Evolutionary conservation across 305 asterid species (phyloP), one percentile per base, ranked within the genome.

Genomic region (Nicotiana rustica): DNA sequence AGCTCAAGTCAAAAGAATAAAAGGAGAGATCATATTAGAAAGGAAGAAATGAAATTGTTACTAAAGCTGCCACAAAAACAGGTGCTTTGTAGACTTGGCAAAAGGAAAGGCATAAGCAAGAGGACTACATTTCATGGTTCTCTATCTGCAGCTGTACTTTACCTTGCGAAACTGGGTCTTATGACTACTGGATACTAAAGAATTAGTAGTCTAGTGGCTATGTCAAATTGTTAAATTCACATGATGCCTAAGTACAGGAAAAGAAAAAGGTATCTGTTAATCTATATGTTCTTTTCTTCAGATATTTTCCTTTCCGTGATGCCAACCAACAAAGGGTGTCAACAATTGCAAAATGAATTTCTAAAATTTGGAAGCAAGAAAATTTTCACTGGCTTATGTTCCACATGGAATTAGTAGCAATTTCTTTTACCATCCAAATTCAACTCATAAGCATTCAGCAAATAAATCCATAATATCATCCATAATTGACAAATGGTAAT

Each of bases 1-100:
- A 76, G 80, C 6, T 76, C 80, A 29, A 75, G 17, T 52, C 41
- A 15, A 75, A 75, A 3, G 10, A 76, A 76, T 29, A 76, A 76
- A 55, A 29, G 8, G 56, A 29, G 9, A 73, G 5, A 25, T 73
- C 44, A 73, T 18, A 73, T 25, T 49, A 25, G 29, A 21, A 49
- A 73, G 41, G 29, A 73, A 49, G 3, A 3, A 49, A 73, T 3
- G 17, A 49, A 73, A 21, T 13, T 44, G 9, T 25, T 49, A 5
- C 79, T 21, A 71, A 21, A 47, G 62, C 79, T 4, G 9, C 21
- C 29, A 49, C 78, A 49, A 73, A 49, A 35, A 73, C 12, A 25
- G 31, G 44, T 38, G 29, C 3, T 12, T 7, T 49, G 14, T 73
- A 49, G 25, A 73, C 64, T 73, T 21, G 1, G 12, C 31, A 73